Evolutionary conservation across 345 rosid species (phyloP), one percentile per base, ranked within the genome.

Genomic region (Bruguiera parviflora): DNA sequence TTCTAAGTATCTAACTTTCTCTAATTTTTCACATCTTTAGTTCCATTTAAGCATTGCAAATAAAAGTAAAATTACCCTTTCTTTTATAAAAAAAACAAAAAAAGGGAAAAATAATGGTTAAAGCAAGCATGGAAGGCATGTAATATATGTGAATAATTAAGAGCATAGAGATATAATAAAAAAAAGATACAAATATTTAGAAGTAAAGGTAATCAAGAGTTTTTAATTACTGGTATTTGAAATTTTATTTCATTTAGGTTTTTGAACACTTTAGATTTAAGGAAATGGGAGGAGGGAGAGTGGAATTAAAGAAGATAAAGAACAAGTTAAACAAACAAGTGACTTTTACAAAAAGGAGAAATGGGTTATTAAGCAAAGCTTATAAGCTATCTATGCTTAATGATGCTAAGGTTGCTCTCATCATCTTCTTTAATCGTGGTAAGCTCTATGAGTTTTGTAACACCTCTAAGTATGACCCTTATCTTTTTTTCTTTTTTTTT

Each of bases 311-410:
- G 90, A 88, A 97, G 88, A 94, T 94, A 79, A 97, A 93, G 88
- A 93, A 93, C 90, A 91, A 93, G 84, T 91, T 93, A 83, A 93
- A 93, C 88, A 89, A 97, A 81, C 96, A 94, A 80, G 98, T 91
- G 63, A 94, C 97, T 1, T 94, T 91, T 79, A 89, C 98, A 3
- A 27, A 27, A 2, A 27, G 28, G 28, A 27, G 28, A 27, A 27
- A 27, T 27, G 2, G 28, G 28, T 27, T 93, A 80, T 73, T 93
- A 83, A 93, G 91, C 89, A 93, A 93, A 84, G 97, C 98, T 72
- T 91, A 93, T 60, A 97, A 93, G 78, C 75, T 91, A 43, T 93
- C 97, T 60, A 92, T 93, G 53, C 88, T 92, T 3, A 90, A 96
- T 62, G 96, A 92, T 86, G 97, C 96, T 68, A 93, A 93, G 75